These are phyloP conservation scores for Epichloe typhina DNA, from an alignment of 2,329 filamentous ascomycete genomes.

Conservation along the genomic window DNA sequence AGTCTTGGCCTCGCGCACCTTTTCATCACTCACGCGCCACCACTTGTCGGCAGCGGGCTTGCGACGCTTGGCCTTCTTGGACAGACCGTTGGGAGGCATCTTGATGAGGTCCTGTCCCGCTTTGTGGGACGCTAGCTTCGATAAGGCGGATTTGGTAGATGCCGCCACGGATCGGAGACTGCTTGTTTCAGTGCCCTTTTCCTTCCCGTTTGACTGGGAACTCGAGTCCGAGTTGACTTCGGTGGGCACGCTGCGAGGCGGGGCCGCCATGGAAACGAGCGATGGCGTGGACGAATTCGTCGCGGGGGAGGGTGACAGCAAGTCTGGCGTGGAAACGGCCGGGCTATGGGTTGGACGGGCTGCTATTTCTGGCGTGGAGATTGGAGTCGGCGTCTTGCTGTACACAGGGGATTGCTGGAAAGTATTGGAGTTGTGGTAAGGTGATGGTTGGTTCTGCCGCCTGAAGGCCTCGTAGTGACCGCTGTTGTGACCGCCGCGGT, in stretches of 20 bases:
- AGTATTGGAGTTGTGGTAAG: conserved; percentile 69
- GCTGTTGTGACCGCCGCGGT: conserved; percentile 90
- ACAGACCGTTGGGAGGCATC: conserved; percentile 8
- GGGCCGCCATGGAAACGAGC: conserved; percentile 18
- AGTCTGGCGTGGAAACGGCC: conserved; percentile 33
- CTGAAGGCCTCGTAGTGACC: conserved; percentile 96
- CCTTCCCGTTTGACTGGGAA: conserved; percentile 17
- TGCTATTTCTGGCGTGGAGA: conserved; percentile 33
- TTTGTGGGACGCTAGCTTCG: conserved; percentile 30
- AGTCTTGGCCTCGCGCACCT: conserved; percentile 88
- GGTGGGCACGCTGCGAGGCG: conserved; percentile 20
- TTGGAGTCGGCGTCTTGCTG: conserved; percentile 45
- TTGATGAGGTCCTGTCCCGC: conserved; percentile 13
- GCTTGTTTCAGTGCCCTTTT: conserved; percentile 33
- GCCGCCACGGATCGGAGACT: conserved; percentile 44
- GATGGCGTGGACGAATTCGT: conserved; percentile 24
- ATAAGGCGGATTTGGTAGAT: conserved; percentile 41
- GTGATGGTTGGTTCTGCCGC: conserved; percentile 64
- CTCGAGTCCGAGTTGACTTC: conserved; percentile 15
- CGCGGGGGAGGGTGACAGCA: conserved; percentile 24
- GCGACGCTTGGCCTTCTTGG: conserved; percentile 38
- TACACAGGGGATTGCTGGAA: conserved; percentile 67
- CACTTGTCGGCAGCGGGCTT: conserved; percentile 54
- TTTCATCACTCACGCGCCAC: conserved; percentile 98
- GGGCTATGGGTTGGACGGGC: conserved; percentile 28